Evolutionary conservation across 2,329 filamentous ascomycete genomes (phyloP).

Genomic region (Epicoccum sorghinum): DNA sequence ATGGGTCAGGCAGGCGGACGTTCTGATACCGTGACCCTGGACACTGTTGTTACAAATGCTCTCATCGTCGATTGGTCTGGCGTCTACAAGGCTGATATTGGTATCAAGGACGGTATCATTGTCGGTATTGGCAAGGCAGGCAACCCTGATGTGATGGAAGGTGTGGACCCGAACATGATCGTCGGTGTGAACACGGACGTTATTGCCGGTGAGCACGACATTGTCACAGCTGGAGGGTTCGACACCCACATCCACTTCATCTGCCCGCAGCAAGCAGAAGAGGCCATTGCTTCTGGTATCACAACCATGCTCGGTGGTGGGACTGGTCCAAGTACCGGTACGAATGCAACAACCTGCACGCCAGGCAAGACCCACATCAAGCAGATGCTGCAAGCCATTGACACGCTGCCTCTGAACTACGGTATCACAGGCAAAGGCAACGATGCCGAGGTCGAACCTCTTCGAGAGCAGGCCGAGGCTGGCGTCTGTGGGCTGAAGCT

Average conservation of each 20-base stretch:
- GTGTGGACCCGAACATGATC: constrained; percentile 77
- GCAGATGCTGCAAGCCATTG: constrained; percentile 88
- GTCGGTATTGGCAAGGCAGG: constrained; percentile 91
- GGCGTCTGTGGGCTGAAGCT: constrained; percentile 91
- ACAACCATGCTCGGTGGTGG: constrained; percentile 92
- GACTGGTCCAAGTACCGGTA: constrained; percentile 88
- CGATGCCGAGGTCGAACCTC: constrained; percentile 71
- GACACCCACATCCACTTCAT: constrained; percentile 95
- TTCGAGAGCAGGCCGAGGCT: constrained; percentile 80
- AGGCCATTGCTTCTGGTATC: constrained; percentile 82
- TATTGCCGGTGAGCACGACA: constrained; percentile 86
- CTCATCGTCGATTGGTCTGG: constrained; percentile 89
- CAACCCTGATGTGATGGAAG: constrained; percentile 96
- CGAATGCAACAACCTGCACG: constrained; percentile 91
- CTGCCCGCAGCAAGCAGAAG: constrained; percentile 87
- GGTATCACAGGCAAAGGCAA: constrained; percentile 95
- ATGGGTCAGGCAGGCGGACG: constrained; percentile 92
- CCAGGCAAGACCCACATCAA: constrained; percentile 82
- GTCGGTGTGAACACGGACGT: constrained; percentile 91
- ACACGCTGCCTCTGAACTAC: constrained; percentile 81
- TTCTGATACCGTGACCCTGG: constrained; percentile 72
- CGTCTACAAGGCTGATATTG: constrained; percentile 96
- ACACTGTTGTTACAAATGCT: constrained; percentile 88
- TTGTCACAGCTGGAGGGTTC: constrained; percentile 83
- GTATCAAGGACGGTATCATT: constrained; percentile 85